phyloP scores from a whole-genome alignment of 352 stramenopile species.

The Phytophthora citrophthora region DNA sequence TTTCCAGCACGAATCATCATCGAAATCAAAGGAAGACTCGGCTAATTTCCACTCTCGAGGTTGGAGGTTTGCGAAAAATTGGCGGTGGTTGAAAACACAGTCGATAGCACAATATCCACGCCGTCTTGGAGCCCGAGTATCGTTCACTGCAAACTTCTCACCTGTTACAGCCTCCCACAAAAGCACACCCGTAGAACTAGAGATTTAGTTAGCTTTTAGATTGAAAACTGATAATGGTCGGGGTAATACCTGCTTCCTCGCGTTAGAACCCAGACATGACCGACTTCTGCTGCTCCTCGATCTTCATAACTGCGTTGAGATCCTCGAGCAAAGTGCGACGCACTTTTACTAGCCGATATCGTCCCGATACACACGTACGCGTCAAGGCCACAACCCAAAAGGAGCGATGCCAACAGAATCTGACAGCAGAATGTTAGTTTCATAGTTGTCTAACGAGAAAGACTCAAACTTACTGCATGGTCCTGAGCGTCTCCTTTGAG shows the following conservation, averaged over 20 bases:
- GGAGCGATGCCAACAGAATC: slow-evolving; percentile 84
- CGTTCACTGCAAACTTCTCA: slow-evolving; percentile 52
- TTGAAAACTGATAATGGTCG: background rate
- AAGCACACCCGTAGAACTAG: slow-evolving; percentile 33
- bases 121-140: slow-evolving; percentile 9
- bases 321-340: slow-evolving; percentile 21
- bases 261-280: slow-evolving; percentile 86
- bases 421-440: slow-evolving; percentile 23
- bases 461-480: slow-evolving; percentile 57
- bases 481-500: slow-evolving; percentile 84
- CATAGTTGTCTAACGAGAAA: background rate
- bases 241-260: slow-evolving; percentile 33
- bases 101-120: slow-evolving; percentile 76
- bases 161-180: slow-evolving; percentile 84
- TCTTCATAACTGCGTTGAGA: slow-evolving; percentile 26
- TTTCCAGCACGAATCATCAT: slow-evolving; percentile 73
- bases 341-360: slow-evolving; percentile 47
- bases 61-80: slow-evolving; percentile 85
- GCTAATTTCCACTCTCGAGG: slow-evolving; percentile 47
- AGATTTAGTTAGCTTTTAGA: background rate
- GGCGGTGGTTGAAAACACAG: slow-evolving; percentile 81
- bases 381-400: slow-evolving; percentile 90
- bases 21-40: slow-evolving; percentile 60
- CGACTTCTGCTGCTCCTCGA: slow-evolving; percentile 38
- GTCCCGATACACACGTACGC: slow-evolving; percentile 89